Evolutionary conservation across 2,329 filamentous ascomycete species (phyloP), one percentile per base, ranked within the genome.

Genomic region (Westerdykella ornata): DNA sequence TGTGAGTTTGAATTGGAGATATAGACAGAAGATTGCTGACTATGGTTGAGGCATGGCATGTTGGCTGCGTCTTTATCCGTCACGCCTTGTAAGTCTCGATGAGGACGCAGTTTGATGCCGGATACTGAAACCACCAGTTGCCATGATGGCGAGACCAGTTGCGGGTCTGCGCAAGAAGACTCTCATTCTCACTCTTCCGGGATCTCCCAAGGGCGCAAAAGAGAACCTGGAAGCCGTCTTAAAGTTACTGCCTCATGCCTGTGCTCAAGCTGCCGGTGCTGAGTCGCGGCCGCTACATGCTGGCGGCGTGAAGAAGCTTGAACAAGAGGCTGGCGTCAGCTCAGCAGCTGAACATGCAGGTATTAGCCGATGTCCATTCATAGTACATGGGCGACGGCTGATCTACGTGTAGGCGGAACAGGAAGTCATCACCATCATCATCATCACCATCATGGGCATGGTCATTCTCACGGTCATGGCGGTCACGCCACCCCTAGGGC

Each of bases 201-300:
- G 92, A 1, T 97, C 90, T 0, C 92, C 92, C 0, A 97, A 97
- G 64, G 92, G 89, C 1, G 92, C 92, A 7, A 86, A 81, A 57
- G 92, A 98, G 70, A 98, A 97, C 59, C 76, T 98, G 0, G 81
- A 92, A 58, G 82, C 89, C 1, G 74, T 98, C 5, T 71, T 98
- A 47, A 94, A 88, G 60, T 80, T 90, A n/a, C 69, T 98, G 5
- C 89, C 90, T 0, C 92, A 98, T 67, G 92, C 92, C n/a, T 98
- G 92, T 53, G 70, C 85, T 6, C 90, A 97, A 69, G 85, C 87
- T 19, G 80, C 85, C 0, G 92, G 90, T 1, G 81, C 79, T 12
- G 80, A 94, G 58, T 97, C 92, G 0, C 77, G 92, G 52, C 65
- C 71, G 1, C 68, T 96, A 4, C 92, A 98, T 63, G 73, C 75